Base-by-base conservation (phyloP, 768 basidiomycete species). In the Scleroderma bovista region DNA sequence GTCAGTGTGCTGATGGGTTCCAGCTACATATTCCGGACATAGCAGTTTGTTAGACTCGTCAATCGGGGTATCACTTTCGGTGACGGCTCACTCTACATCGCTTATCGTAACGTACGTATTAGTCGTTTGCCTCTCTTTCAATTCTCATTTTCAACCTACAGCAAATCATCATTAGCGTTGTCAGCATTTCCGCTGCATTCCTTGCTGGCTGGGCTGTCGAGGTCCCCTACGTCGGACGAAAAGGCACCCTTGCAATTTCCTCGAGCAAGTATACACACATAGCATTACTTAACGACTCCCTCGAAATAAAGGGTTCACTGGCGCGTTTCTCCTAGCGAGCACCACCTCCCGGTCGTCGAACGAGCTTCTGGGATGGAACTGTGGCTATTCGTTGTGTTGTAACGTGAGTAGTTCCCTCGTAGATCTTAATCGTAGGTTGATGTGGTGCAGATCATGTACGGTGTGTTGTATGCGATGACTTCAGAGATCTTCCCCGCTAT, bases 361-460 rank as follows among this genome's bases (percentile, higher is more conserved):
- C 52, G 73, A 78, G 23, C 73, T 89, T 37, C 72, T 90, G 22
- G 87, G 81, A 42, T 90, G 87, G 87, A 88, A 89, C 65, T 90
- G 86, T 60, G 85, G 77, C 9, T 86, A 85, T 54, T 74, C 70
- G n/a, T 84, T 84, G 60, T 75, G 66, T 54, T 80, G 77, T 47
- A 83, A 82, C 57, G 78, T 83, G 50, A 41, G 72, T 65, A 2
- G 42, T 45, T 17, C 10, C 40, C 6, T 6, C n/a, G 22, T 40
- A 32, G 26, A 19, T 32, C n/a, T 3, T 26, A 16, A 32, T 10
- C 6, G 29, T 31, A 54, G 22, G 54, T n/a, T 5, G n/a, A 2
- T 46, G 20, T 22, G 5, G 13, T 31, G 19, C 50, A 84, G 73
- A 78, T 85, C 53, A 88, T 87, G 85, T 88, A 84, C 45, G 84